These are phyloP conservation scores for Herpotrichia juniperi DNA, from an alignment of 2,329 filamentous ascomycete genomes.

Conservation along the genomic window DNA sequence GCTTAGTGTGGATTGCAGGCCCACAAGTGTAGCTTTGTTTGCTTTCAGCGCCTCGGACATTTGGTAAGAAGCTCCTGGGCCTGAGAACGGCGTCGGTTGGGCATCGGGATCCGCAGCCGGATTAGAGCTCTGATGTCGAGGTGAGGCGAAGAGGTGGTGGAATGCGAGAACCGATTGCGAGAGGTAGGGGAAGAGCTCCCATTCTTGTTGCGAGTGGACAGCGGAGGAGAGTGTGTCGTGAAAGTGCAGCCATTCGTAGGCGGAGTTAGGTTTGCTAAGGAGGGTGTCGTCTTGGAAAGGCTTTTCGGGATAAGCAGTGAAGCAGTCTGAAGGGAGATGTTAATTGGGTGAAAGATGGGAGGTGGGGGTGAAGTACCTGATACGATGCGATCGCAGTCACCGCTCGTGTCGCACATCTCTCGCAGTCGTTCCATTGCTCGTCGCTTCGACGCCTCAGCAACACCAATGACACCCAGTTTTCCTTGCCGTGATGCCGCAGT, in stretches of 20 bases:
- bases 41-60: conserved; percentile 82
- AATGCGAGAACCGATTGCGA: conserved; percentile 87
- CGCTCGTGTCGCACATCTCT: conserved; percentile 79
- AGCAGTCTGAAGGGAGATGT: conserved; percentile 65
- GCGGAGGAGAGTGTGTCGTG: conserved; percentile 82
- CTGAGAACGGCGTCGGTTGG: conserved; percentile 73
- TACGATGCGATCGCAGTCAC: conserved; percentile 78
- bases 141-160: conserved; percentile 86
- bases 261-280: conserved; percentile 82
- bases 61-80: conserved; percentile 79
- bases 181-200: conserved; percentile 88
- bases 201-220: conserved; percentile 85
- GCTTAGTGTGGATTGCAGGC: conserved; percentile 74
- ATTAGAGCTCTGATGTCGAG: conserved; percentile 49
- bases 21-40: conserved; percentile 74
- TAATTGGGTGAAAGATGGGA: not conserved
- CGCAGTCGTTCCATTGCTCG: conserved; percentile 73
- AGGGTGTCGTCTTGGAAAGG: conserved; percentile 93
- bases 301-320: conserved; percentile 82
- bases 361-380: conserved; percentile 50
- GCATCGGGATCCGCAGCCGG: conserved; percentile 48
- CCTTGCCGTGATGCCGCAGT: conserved; percentile 63
- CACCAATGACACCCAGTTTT: conserved; percentile 60
- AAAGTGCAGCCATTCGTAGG: conserved; percentile 96
- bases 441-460: conserved; percentile 75